Percentiles rank a stretch among this genome's conserved stretches.
Conservation (phyloP, 2,329 filamentous ascomycete species). For the Sarocladium strictum region DNA sequence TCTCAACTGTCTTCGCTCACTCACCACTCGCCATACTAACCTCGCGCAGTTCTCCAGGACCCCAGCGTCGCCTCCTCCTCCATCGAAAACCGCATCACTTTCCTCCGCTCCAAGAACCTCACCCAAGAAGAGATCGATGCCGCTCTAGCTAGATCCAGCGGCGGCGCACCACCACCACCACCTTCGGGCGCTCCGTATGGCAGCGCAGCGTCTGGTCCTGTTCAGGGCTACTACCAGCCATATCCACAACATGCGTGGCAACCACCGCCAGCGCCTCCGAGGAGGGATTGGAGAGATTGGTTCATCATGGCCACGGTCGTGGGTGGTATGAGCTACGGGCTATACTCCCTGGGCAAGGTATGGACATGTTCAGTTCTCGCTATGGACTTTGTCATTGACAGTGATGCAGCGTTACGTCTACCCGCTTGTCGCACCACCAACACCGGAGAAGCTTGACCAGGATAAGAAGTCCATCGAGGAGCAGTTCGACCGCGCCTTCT, state of each 20-base stretch:
- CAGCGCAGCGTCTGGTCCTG: conserved; percentile 35
- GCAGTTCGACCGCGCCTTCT: conserved; percentile 87
- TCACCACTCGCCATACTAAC: conserved; percentile 15
- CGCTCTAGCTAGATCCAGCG: conserved; percentile 70
- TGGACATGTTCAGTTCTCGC: conserved; percentile 10
- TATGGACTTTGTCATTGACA: background rate
- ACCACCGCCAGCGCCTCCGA: conserved; percentile 55
- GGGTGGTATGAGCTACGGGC: conserved; percentile 79
- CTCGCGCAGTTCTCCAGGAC: conserved; percentile 74
- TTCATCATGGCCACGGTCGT: conserved; percentile 99
- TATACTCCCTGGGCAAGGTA: conserved; percentile 85
- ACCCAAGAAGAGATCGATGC: conserved; percentile 91
- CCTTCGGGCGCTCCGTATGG: conserved; percentile 30
- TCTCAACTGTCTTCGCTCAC: conserved; percentile 10
- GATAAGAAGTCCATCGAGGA: conserved; percentile 92
- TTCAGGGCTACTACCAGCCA: conserved; percentile 40
- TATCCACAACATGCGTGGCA: conserved; percentile 51
- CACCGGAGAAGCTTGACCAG: conserved; percentile 85
- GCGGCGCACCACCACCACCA: conserved; percentile 41
- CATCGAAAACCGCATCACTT: conserved; percentile 88
- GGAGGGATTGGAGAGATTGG: conserved; percentile 95
- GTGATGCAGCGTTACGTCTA: conserved; percentile 71
- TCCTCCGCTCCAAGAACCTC: conserved; percentile 93
- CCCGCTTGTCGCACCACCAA: conserved; percentile 87
- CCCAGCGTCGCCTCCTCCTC: conserved; percentile 84